Percentiles rank a stretch among this genome's conserved stretches.
Evolutionary conservation across 306 rosid genomes (phyloP).

Genomic region (Cucurbita ficifolia): DNA sequence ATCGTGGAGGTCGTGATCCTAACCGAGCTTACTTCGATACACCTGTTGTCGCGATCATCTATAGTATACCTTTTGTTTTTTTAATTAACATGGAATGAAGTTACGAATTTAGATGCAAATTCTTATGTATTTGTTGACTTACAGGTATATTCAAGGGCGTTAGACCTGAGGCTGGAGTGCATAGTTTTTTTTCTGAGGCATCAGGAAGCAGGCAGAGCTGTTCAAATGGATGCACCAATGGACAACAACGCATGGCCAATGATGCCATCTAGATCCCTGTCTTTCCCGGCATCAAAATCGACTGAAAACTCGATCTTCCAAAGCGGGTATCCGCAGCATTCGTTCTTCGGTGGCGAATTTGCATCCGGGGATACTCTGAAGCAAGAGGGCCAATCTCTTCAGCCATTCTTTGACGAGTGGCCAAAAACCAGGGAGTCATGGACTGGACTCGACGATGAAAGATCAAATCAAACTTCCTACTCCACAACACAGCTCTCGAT

Average conservation of each 20-base stretch:
- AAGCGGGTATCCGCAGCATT: constrained; percentile 14
- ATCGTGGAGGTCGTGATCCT: too few relatives aligned
- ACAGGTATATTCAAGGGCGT: constrained; percentile 32
- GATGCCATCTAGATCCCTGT: constrained; percentile 19
- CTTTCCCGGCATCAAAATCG: constrained; percentile 15
- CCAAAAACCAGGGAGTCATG: constrained; percentile 32
- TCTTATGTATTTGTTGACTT: background rate
- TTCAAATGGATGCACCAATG: constrained; percentile 17
- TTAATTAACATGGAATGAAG: background rate
- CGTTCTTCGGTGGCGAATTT: constrained; percentile 18
- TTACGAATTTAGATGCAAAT: background rate
- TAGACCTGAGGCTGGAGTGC: constrained; percentile 29
- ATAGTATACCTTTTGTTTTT: background rate
- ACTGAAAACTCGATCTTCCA: constrained; percentile 16
- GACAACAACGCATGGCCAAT: constrained; percentile 23
- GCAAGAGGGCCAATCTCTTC: constrained; percentile 33
- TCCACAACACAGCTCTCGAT: constrained; percentile 37
- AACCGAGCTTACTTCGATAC: too few relatives aligned
- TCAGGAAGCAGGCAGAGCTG: constrained; percentile 25
- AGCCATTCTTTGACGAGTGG: constrained; percentile 36
- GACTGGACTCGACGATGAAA: constrained; percentile 33
- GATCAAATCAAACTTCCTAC: constrained; percentile 32
- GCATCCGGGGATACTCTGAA: constrained; percentile 15
- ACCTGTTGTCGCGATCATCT: background rate
- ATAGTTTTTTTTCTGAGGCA: constrained; percentile 25